Conservation (phyloP, 1,284 basidiomycete species). For the Abortiporus biennis region DNA sequence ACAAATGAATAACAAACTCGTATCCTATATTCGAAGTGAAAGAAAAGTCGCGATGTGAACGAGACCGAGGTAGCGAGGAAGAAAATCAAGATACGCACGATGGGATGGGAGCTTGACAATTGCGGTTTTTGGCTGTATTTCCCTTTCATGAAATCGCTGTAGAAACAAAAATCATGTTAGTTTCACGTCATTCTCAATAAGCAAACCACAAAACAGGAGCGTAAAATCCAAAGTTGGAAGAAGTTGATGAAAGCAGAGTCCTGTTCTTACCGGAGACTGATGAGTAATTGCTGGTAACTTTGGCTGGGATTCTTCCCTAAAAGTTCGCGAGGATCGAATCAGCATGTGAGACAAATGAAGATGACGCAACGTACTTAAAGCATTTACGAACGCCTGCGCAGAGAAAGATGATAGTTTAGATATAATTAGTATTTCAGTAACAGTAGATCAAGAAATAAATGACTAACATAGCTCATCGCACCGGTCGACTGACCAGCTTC, state of each 20-base stretch:
- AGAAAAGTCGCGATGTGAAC: too few species aligned
- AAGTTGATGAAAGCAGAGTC: not conserved
- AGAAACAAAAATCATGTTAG: not conserved
- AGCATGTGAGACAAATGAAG: slow-evolving; percentile 1
- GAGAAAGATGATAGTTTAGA: not conserved
- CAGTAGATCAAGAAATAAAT: not conserved
- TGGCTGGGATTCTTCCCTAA: slow-evolving; percentile 62
- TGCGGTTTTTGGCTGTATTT: slow-evolving; percentile 86
- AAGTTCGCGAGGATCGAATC: not conserved
- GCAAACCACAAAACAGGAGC: not conserved
- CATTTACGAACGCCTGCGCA: slow-evolving; percentile 66
- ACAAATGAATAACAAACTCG: slow-evolving; percentile 43
- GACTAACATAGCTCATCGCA: slow-evolving; percentile 73
- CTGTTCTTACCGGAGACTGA: slow-evolving; percentile 48
- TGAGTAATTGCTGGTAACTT: slow-evolving; percentile 78
- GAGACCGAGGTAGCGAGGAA: too few species aligned
- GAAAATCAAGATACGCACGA: slow-evolving; percentile 39
- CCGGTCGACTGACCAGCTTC: slow-evolving; percentile 85
- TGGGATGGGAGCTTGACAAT: slow-evolving; percentile 74
- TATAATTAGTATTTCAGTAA: not conserved
- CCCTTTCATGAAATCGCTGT: slow-evolving; percentile 44
- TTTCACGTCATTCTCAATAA: not conserved
- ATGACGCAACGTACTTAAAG: slow-evolving; percentile 41
- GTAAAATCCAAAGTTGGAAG: not conserved
- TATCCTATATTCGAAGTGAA: slow-evolving; percentile 5